Base-by-base conservation (phyloP, 1,284 basidiomycete species). In the Xanthoconium separans region DNA sequence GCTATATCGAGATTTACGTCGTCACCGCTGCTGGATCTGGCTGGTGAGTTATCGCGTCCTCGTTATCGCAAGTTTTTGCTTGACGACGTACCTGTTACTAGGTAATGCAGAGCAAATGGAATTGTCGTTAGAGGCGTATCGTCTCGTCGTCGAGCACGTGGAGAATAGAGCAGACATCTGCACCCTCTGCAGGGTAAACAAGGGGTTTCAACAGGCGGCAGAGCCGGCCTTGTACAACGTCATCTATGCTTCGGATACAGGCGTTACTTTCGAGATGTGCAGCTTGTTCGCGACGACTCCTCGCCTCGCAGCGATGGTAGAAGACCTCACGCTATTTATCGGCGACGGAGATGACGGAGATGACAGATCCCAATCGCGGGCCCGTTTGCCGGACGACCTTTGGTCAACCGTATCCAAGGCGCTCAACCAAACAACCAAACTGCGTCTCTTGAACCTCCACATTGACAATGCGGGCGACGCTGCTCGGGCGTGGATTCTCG, bases 171-270 rank as follows among this genome's bases (percentile, higher is more conserved):
- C 72, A 54, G 84, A 85, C 63, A 73, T 87, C 46, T 78, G 75
- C 55, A 61, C 73, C 15, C 74, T 87, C 33, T 83, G 79, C 65
- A 73, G 76, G 56, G 83, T 85, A 33, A 84, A 78, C 52, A 80
- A 74, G 62, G 65, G 67, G 10, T 84, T 86, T 60, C 79, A 74
- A 56, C 63, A 65, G 29, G 79, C 75, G 41, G 82, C 82, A 10
- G 83, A 87, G 63, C 76, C 73, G 44, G 76, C 76, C 2, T 70
- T 87, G 6, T 87, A 87, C 70, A 83, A 80, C 58, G 82, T 79
- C 1, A 69, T 87, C 18, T 73, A 77, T 55, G 64, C 84, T 61
- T 69, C 68, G 24, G 72, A 76, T 51, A 58, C 73, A 33, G 58
- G 60, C 53, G 64, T 70, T 31, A 77, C 77, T 6, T 66, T 73